Conservation (phyloP, 2,329 filamentous ascomycete genomes). For the Fusarium virguliforme region DNA sequence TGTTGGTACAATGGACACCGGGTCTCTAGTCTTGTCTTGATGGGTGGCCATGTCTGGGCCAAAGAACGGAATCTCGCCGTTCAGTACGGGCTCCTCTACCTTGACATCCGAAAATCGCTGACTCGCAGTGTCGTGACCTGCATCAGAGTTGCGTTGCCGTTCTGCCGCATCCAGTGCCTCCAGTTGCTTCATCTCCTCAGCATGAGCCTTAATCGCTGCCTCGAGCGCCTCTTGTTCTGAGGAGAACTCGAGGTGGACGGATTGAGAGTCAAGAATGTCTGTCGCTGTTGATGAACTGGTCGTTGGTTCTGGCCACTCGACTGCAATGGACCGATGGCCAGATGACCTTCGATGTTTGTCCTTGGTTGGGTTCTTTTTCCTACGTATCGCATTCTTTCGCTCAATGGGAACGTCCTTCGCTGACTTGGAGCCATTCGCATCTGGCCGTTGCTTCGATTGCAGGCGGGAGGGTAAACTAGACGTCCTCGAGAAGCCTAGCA, state of each 20-base stretch:
- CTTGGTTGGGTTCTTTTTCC: conserved; percentile 31
- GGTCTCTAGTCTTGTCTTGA: conserved; percentile 1
- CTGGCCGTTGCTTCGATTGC: conserved; percentile 47
- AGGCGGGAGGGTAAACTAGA: conserved; percentile 49
- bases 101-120: neutral
- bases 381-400: conserved; percentile 41
- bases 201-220: conserved; percentile 39
- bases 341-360: conserved; percentile 9
- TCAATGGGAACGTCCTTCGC: conserved; percentile 27
- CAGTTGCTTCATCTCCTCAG: conserved; percentile 35
- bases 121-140: neutral
- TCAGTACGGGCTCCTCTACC: neutral
- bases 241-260: conserved; percentile 23
- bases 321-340: conserved; percentile 16
- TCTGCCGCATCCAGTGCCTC: conserved; percentile 30
- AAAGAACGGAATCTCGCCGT: conserved; percentile 14
- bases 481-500: conserved; percentile 35
- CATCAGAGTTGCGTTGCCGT: conserved; percentile 1
- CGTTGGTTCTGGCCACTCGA: conserved; percentile 29
- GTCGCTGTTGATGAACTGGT: conserved; percentile 1
- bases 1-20: conserved; percentile 38
- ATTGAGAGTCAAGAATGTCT: neutral
- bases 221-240: conserved; percentile 41
- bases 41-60: neutral
- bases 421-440: neutral